Evolutionary conservation across 2,329 filamentous ascomycete genomes (phyloP).

Genomic region (Exophiala spinifera): DNA sequence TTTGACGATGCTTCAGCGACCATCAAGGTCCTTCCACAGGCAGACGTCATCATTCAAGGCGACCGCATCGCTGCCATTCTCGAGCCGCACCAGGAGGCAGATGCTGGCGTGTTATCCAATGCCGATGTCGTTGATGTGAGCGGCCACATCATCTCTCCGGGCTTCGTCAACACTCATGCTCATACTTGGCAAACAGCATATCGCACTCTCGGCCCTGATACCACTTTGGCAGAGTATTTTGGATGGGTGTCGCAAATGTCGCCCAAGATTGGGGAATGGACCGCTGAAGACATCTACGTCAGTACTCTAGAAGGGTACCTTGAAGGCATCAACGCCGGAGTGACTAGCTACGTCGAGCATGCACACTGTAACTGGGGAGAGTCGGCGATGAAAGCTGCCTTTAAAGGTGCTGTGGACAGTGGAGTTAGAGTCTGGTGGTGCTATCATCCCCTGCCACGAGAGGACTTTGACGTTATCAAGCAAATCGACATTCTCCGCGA

Average conservation of each 20-base stretch:
- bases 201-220: conserved; percentile 54
- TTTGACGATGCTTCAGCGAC: neutral
- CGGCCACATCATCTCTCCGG: conserved; percentile 30
- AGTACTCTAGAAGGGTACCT: conserved; percentile 26
- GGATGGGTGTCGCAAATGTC: neutral
- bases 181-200: conserved; percentile 49
- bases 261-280: conserved; percentile 42
- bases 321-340: conserved; percentile 9
- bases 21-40: neutral
- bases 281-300: conserved; percentile 47
- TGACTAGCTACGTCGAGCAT: conserved; percentile 32
- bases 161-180: conserved; percentile 33
- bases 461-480: neutral
- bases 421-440: conserved; percentile 25
- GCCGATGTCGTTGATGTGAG: conserved; percentile 36
- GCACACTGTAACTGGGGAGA: conserved; percentile 29
- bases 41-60: neutral
- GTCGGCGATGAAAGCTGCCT: conserved; percentile 27
- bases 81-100: neutral
- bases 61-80: conserved; percentile 1
- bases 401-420: conserved; percentile 30
- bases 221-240: conserved; percentile 50
- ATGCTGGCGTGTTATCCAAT: neutral
- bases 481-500: neutral
- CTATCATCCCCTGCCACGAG: neutral